Percentiles rank a stretch among this genome's conserved stretches.
Conservation (phyloP, 176 grass and related monocot genomes). For the Pharus latifolius region DNA sequence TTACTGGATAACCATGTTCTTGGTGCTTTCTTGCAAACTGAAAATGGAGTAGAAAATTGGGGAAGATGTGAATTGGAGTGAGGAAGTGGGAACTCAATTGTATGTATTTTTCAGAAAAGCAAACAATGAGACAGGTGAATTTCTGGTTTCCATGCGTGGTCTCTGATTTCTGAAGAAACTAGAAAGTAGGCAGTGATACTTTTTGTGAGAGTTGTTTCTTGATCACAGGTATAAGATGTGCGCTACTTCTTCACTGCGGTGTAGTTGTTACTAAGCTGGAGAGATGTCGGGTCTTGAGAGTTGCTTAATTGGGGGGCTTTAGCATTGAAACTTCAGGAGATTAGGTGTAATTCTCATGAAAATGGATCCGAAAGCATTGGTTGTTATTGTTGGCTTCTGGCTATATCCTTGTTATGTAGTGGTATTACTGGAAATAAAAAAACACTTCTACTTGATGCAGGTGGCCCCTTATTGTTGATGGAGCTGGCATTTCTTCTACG, state of each 20-base stretch:
- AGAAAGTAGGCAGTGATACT: background rate
- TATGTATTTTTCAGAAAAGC: background rate
- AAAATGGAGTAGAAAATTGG: no score
- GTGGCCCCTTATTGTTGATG: conserved; percentile 90
- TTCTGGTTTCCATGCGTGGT: background rate
- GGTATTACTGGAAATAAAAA: background rate
- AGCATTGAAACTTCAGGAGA: background rate
- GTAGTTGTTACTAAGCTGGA: background rate
- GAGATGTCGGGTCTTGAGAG: no score
- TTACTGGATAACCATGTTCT: no score
- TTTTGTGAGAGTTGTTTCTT: background rate
- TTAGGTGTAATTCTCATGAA: background rate
- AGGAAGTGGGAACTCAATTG: no score
- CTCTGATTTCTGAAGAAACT: background rate
- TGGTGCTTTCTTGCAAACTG: no score
- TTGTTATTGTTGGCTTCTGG: background rate
- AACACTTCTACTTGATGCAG: conserved; percentile 32
- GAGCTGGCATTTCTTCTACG: conserved; percentile 82
- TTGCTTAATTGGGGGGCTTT: background rate
- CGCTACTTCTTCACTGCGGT: background rate
- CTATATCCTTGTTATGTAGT: background rate
- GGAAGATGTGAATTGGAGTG: no score
- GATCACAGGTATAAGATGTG: background rate
- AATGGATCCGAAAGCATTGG: background rate
- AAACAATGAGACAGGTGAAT: background rate